Base-by-base conservation (phyloP, 2,329 filamentous ascomycete genomes). In the Fusarium sp. region DNA sequence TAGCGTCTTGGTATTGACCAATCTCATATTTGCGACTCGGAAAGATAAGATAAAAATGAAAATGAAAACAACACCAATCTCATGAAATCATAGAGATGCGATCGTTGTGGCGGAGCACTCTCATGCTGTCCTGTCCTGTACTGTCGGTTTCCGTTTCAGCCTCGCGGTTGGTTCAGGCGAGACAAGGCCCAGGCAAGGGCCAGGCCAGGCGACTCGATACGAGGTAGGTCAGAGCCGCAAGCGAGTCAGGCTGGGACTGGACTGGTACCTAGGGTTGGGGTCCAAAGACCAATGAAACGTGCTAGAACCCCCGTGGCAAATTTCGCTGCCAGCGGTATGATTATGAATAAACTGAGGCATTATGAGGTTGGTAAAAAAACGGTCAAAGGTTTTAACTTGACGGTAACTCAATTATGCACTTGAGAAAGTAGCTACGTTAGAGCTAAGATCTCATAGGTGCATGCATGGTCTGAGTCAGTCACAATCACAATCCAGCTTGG, bases 1-100 rank as follows among this genome's bases (percentile, higher is more conserved):
- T 52, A 74, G 61, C 17, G 73, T 75, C 59, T 59, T 75, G 56
- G 72, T 72, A 57, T 75, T 73, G 73, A 75, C 58, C 51, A 75
- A 61, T 66, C 73, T 72, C 73, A 75, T 75, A 57, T 46, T 63
- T 57, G 51, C 42, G 58, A 46, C 42, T 56, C 53, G 48, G 22
- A 46, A 36, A 46, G 36, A 36, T 42, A 39, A 42, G 49, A n/a
- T 31, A 38, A 55, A 31, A 63, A 38, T 20, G 26, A 58, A 44
- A 43, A 34, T 42, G 42, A 28, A 45, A 28, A 55, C 34, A 33
- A 40, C 17, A 51, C 49, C 40, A 62, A 53, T 28, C 22, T 50
- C 46, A 48, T 58, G 44, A 56, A 49, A 50, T 31, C 58, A 63
- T 54, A 46, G 44, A 54, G 48, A 70, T 51, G 48, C 50, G 31